phyloP scores from a whole-genome alignment of 345 rosid species.

The Gynandropsis gynandra region DNA sequence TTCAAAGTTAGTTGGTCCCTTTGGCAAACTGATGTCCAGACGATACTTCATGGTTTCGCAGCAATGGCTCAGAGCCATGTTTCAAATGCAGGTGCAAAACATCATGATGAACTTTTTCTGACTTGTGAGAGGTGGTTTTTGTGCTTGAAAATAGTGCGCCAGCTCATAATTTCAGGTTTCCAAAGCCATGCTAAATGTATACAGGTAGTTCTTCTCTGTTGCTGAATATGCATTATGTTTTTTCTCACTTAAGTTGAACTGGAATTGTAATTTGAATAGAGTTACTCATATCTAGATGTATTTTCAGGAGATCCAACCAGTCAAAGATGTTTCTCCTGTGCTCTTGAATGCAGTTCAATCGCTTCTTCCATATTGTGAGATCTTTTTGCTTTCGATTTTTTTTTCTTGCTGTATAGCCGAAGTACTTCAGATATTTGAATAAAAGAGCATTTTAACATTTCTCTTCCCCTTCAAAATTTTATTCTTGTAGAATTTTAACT shows the following conservation, averaged over 20 bases:
- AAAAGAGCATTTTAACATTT: neutral
- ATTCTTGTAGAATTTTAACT: conserved; percentile 1
- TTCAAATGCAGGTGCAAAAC: conserved; percentile 47
- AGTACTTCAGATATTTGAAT: conserved; percentile 4
- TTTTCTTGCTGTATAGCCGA: conserved; percentile 12
- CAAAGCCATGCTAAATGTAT: conserved; percentile 76
- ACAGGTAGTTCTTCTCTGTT: conserved; percentile 46
- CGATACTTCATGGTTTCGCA: conserved; percentile 71
- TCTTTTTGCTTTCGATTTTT: conserved; percentile 8
- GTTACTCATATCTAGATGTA: neutral
- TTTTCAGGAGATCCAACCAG: conserved; percentile 71
- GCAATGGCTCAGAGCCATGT: conserved; percentile 46
- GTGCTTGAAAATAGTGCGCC: conserved; percentile 82
- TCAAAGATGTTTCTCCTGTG: conserved; percentile 81
- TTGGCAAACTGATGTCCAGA: conserved; percentile 91
- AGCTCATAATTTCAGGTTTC: conserved; percentile 76
- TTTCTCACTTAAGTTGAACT: conserved; percentile 9
- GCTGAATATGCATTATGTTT: conserved; percentile 1
- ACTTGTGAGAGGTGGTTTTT: conserved; percentile 91
- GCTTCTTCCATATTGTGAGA: conserved; percentile 85
- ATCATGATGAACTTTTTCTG: conserved; percentile 71
- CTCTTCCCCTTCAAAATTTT: conserved; percentile 6
- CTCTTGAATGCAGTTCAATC: conserved; percentile 75
- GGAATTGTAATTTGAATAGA: conserved; percentile 9
- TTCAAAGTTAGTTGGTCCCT: conserved; percentile 87